Base-by-base conservation (phyloP, 257 asterid genomes). In the Jasminum sambac region DNA sequence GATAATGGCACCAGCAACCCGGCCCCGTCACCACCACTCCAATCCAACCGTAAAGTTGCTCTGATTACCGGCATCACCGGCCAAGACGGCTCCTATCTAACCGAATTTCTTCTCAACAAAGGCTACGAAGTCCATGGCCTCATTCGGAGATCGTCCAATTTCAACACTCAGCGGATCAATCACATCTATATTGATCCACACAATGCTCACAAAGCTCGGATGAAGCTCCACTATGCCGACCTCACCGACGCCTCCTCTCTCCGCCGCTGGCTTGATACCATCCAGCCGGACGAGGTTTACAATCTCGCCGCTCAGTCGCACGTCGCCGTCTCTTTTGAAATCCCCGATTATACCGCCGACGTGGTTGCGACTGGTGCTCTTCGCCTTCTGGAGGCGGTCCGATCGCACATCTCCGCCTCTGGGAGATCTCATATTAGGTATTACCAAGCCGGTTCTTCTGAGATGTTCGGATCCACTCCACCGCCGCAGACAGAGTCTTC, bases 151-250 rank as follows among this genome's bases (percentile, higher is more conserved):
- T 95, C 99, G 6, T 95, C 98, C 66, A 95, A 90, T 75, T 91
- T 95, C 94, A 95, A 95, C 83, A 91, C 99, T 21, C 98, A 95
- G 69, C 93, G 99, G 8, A 88, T 95, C 82, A 89, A 91, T 77
- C 98, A 95, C 89, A 78, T 89, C 84, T 95, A 95, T 83, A 89
- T 95, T 85, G 99, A 95, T 67, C 99, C 99, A 0, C 99, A 95
- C 93, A 91, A 91, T 78, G 82, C 95, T 72, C 73, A 73, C 67
- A 91, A 88, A 71, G 99, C 98, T 30, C 79, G 42, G 2, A 95
- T 95, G 97, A 91, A 95, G 87, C 98, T 95, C 80, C 99, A 95
- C 77, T 95, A 91, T 60, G 97, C 97, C 44, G 99, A 95, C 83
- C 95, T 95, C 80, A 70, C 88, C 74, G 98, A 91, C 85, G 99